Conservation (phyloP, 768 basidiomycete genomes). For the Suillus americanus region DNA sequence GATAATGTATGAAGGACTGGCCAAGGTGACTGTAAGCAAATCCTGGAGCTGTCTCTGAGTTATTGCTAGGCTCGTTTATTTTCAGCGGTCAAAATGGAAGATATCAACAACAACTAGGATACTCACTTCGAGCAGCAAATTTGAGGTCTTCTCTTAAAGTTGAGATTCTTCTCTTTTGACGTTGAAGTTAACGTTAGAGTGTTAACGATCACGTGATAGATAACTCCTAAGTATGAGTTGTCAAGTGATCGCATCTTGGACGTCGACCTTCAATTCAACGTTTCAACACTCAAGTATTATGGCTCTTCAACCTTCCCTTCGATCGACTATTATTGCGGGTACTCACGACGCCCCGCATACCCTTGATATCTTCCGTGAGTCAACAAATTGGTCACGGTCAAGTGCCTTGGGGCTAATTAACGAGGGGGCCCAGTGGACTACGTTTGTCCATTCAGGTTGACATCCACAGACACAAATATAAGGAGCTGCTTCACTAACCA, state of each 20-base stretch:
- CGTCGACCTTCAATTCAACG: slow-evolving; percentile 1
- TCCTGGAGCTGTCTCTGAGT: neutral
- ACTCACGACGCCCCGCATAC: slow-evolving; percentile 64
- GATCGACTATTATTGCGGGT: slow-evolving; percentile 65
- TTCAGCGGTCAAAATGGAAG: neutral
- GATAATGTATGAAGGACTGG: neutral
- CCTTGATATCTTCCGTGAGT: slow-evolving; percentile 74
- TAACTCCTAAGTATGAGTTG: neutral
- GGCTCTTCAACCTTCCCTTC: slow-evolving; percentile 78
- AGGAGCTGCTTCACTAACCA: neutral
- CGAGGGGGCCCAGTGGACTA: slow-evolving; percentile 62
- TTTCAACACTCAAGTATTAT: slow-evolving; percentile 37
- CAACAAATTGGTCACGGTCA: neutral
- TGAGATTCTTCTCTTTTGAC: neutral
- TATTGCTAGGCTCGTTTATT: neutral
- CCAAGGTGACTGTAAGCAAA: neutral
- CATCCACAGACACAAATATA: neutral
- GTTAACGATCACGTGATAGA: neutral
- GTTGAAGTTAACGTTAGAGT: neutral
- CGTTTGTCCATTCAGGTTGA: slow-evolving; percentile 79
- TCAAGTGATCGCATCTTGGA: neutral
- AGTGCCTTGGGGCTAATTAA: neutral
- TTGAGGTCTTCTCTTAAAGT: neutral
- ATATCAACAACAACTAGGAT: neutral
- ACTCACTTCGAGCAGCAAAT: neutral